A percentile compares a stretch with the other conserved stretches of the same genome.
These are phyloP conservation scores for Globisporangium nagaii DNA, from an alignment of 352 stramenopile species.

Conservation along the genomic window DNA sequence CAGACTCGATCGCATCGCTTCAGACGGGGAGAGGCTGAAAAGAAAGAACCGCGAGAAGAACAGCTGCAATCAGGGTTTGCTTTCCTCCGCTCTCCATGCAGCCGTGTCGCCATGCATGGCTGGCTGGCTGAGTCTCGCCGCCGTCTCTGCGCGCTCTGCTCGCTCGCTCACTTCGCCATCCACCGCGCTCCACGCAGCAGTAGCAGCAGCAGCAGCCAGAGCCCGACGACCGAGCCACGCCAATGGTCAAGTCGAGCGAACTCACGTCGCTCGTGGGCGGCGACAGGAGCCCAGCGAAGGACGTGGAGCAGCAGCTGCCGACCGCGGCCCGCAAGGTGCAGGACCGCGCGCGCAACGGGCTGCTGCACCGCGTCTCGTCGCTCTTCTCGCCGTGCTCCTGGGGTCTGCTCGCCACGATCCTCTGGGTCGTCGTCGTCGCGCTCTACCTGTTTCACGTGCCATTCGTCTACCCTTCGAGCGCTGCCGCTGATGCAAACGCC, in stretches of 20 bases:
- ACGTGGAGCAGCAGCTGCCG: background rate
- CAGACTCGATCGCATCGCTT: too few species aligned
- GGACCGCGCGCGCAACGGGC: background rate
- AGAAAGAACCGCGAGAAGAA: too few species aligned
- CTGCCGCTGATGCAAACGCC: background rate
- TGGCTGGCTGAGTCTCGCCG: background rate
- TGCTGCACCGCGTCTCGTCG: conserved; percentile 1
- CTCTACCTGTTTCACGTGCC: conserved; percentile 9
- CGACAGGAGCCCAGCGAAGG: background rate
- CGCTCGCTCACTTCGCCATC: background rate
- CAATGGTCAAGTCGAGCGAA: conserved; percentile 9
- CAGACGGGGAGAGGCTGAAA: too few species aligned
- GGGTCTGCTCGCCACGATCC: conserved; percentile 5
- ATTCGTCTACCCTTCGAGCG: background rate
- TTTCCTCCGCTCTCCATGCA: too few species aligned
- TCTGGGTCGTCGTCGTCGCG: conserved; percentile 1
- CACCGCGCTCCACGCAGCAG: background rate
- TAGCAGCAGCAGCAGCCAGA: background rate
- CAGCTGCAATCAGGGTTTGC: too few species aligned
- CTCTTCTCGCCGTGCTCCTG: conserved; percentile 6
- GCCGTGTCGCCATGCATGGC: too few species aligned
- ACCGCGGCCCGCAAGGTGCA: background rate
- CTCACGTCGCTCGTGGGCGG: conserved; percentile 9
- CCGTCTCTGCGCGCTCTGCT: background rate
- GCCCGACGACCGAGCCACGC: background rate